Conservation (phyloP, 2,329 filamentous ascomycete genomes). For the Fragosphaeria purpurea region DNA sequence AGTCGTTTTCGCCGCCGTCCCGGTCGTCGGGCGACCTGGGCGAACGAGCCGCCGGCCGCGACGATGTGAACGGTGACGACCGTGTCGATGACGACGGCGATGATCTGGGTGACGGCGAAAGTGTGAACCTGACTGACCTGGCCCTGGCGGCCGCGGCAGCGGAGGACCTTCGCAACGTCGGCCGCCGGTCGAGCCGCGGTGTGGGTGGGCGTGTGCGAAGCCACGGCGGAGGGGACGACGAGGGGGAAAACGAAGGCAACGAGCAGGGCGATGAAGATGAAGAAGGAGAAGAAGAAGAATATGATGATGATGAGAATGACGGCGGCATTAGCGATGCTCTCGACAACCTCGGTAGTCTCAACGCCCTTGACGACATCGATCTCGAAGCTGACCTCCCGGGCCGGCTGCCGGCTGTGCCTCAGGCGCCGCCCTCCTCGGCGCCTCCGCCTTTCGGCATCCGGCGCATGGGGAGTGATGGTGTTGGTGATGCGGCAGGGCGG, state of each 20-base stretch:
- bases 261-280: background rate
- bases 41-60: background rate
- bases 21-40: background rate
- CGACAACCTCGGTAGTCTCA: background rate
- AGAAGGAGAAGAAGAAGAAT: background rate
- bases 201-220: background rate
- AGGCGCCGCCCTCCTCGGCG: slow-evolving; percentile 14
- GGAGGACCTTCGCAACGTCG: slow-evolving; percentile 2
- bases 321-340: background rate
- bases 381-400: slow-evolving; percentile 1
- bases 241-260: background rate
- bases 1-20: background rate
- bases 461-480: slow-evolving; percentile 17
- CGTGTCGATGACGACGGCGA: background rate
- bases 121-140: slow-evolving; percentile 1
- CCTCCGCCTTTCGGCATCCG: slow-evolving; percentile 10
- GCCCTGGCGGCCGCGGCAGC: slow-evolving; percentile 1
- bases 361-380: background rate
- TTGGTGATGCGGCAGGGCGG: slow-evolving; percentile 32
- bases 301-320: background rate
- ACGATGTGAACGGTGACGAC: background rate
- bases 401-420: slow-evolving; percentile 8
- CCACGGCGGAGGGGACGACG: background rate
- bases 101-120: background rate
- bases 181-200: background rate